Conservation (phyloP, 2,329 filamentous ascomycete species). For the Xylariaceae sp. region DNA sequence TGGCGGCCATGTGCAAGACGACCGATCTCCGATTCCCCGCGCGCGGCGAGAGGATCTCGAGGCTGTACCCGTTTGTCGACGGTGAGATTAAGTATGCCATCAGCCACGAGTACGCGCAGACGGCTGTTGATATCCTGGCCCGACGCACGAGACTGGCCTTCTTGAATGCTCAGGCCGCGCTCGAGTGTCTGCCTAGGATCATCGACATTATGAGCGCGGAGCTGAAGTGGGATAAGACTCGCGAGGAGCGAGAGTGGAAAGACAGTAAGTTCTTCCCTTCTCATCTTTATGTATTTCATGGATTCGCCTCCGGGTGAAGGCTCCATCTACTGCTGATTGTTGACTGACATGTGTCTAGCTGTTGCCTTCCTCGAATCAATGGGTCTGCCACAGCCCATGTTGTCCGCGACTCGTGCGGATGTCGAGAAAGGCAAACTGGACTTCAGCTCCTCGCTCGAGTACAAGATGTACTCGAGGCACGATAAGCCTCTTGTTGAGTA, state of each 20-base stretch:
- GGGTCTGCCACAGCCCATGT: constrained; percentile 60
- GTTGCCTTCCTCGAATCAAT: constrained; percentile 60
- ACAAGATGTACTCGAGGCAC: constrained; percentile 59
- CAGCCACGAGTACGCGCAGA: constrained; percentile 86
- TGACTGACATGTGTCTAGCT: constrained; percentile 33
- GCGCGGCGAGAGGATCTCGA: constrained; percentile 72
- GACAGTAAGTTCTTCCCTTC: constrained; percentile 50
- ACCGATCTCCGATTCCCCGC: constrained; percentile 80
- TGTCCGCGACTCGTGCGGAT: constrained; percentile 54
- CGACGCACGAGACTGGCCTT: constrained; percentile 82
- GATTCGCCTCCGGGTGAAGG: no score
- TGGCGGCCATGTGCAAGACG: constrained; percentile 73
- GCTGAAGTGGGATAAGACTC: constrained; percentile 68
- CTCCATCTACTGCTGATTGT: no score
- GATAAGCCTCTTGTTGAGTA: constrained; percentile 46
- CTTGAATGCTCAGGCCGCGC: constrained; percentile 83
- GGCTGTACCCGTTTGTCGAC: constrained; percentile 85
- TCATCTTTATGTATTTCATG: no score
- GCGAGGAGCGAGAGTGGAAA: constrained; percentile 78
- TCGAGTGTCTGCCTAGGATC: constrained; percentile 78
- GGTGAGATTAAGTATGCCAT: constrained; percentile 88
- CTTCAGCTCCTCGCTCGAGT: constrained; percentile 54
- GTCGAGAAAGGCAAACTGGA: constrained; percentile 59
- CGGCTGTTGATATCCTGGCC: constrained; percentile 82
- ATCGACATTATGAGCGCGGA: constrained; percentile 89